Percentiles rank a stretch among this genome's conserved stretches.
phyloP scores from a whole-genome alignment of 148 eudicot genomes.

The Vaccinium vitisidaea region DNA sequence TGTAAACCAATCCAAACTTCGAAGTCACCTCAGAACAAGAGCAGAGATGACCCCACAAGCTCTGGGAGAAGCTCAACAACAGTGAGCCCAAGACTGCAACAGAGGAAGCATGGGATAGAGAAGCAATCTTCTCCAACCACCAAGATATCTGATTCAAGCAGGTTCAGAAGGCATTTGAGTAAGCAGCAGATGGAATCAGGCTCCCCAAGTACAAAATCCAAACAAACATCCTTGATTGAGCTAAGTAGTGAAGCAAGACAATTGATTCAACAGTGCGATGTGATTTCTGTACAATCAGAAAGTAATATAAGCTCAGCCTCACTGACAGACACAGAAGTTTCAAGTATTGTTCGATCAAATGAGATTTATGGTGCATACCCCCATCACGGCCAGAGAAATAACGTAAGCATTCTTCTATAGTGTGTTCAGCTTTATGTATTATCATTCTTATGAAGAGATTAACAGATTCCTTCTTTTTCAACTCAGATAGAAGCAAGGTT shows the following conservation, averaged over 20 bases:
- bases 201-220: slow-evolving; percentile 28
- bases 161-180: slow-evolving; percentile 26
- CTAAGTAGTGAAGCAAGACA: slow-evolving; percentile 28
- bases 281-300: slow-evolving; percentile 36
- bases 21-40: slow-evolving; percentile 27
- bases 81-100: slow-evolving; percentile 39
- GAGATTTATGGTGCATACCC: slow-evolving; percentile 24
- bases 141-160: slow-evolving; percentile 27
- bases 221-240: slow-evolving; percentile 33
- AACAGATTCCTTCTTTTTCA: slow-evolving; percentile 23
- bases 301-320: slow-evolving; percentile 40
- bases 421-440: background rate
- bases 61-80: slow-evolving; percentile 27
- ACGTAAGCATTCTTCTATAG: slow-evolving; percentile 22
- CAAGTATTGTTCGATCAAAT: slow-evolving; percentile 26
- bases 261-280: slow-evolving; percentile 32
- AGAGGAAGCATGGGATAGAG: slow-evolving; percentile 21
- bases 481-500: slow-evolving; percentile 42
- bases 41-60: slow-evolving; percentile 24
- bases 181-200: slow-evolving; percentile 31
- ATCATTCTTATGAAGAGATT: slow-evolving; percentile 11
- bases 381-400: slow-evolving; percentile 16
- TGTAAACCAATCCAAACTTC: slow-evolving; percentile 29
- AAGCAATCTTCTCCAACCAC: slow-evolving; percentile 22
- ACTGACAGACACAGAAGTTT: slow-evolving; percentile 35